Conservation (phyloP, 331 rosid species). For the Erythrophleum ivorense region DNA sequence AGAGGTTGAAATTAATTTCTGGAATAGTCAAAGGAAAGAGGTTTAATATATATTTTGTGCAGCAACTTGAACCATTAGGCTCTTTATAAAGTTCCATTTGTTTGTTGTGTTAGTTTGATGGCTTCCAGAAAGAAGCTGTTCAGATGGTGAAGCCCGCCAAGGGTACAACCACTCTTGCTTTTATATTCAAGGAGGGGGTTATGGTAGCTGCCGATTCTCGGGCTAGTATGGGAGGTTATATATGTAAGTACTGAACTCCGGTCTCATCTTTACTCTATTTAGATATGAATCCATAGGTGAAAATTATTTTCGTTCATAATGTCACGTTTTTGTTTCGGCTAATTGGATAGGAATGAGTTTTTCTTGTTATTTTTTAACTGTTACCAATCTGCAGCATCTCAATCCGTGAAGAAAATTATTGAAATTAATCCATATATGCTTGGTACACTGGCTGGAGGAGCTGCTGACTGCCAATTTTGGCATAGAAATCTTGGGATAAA, state of each 20-base stretch:
- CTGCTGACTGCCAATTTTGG: slow-evolving; percentile 99
- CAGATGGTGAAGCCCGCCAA: slow-evolving; percentile 98
- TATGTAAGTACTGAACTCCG: slow-evolving; percentile 60
- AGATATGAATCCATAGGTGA: not conserved
- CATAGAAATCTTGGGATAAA: slow-evolving; percentile 92
- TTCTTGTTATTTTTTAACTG: not conserved
- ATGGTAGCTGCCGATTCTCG: slow-evolving; percentile 99
- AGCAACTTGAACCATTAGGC: slow-evolving; percentile 14
- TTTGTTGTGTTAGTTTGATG: slow-evolving; percentile 73
- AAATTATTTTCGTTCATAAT: not conserved
- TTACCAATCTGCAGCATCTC: slow-evolving; percentile 66
- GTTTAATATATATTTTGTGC: not conserved
- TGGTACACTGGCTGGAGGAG: slow-evolving; percentile 99
- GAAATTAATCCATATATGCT: slow-evolving; percentile 97
- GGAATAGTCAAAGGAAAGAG: not conserved
- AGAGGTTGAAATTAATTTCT: not conserved
- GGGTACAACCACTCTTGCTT: slow-evolving; percentile 97
- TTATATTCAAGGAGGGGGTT: slow-evolving; percentile 94
- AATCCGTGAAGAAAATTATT: slow-evolving; percentile 93
- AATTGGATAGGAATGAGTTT: not conserved
- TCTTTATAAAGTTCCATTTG: slow-evolving; percentile 14
- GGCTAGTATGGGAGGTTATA: slow-evolving; percentile 99
- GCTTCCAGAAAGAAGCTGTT: slow-evolving; percentile 82
- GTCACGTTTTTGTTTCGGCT: not conserved
- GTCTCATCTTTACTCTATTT: not conserved